These are phyloP conservation scores for Starmerella scarabaei DNA, from an alignment of 805 yeast species.

Conservation along the genomic window DNA sequence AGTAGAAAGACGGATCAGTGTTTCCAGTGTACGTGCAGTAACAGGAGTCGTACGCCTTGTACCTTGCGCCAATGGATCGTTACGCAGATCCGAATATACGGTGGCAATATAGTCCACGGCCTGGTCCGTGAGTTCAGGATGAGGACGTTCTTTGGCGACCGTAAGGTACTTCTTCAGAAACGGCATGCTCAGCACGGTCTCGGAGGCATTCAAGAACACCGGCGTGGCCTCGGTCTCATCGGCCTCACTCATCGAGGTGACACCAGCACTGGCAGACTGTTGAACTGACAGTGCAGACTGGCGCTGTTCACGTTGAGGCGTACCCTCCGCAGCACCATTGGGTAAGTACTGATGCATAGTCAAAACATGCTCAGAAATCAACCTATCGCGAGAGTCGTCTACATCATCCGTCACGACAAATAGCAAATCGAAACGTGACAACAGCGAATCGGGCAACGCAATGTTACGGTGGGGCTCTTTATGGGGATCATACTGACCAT, in stretches of 20 bases:
- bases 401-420: conserved; percentile 95
- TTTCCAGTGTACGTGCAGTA: conserved; percentile 96
- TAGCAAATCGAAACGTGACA: conserved; percentile 90
- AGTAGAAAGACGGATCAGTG: conserved; percentile 83
- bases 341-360: conserved; percentile 85
- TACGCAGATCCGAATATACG: conserved; percentile 69
- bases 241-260: conserved; percentile 24
- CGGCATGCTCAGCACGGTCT: conserved; percentile 55
- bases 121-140: conserved; percentile 61
- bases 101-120: conserved; percentile 74
- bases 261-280: conserved; percentile 32
- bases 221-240: conserved; percentile 23
- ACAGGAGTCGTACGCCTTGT: conserved; percentile 71
- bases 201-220: conserved; percentile 40
- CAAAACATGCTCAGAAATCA: conserved; percentile 85
- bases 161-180: conserved; percentile 87
- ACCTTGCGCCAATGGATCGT: conserved; percentile 40
- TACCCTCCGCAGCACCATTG: conserved; percentile 82
- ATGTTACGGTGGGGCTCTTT: conserved; percentile 94
- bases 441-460: conserved; percentile 88
- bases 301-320: conserved; percentile 72
- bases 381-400: conserved; percentile 67
- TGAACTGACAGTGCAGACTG: conserved; percentile 72
- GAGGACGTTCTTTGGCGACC: conserved; percentile 78
- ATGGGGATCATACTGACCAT: conserved; percentile 90